Base-by-base conservation (phyloP, 1,284 basidiomycete species). In the Flammula alnicola region DNA sequence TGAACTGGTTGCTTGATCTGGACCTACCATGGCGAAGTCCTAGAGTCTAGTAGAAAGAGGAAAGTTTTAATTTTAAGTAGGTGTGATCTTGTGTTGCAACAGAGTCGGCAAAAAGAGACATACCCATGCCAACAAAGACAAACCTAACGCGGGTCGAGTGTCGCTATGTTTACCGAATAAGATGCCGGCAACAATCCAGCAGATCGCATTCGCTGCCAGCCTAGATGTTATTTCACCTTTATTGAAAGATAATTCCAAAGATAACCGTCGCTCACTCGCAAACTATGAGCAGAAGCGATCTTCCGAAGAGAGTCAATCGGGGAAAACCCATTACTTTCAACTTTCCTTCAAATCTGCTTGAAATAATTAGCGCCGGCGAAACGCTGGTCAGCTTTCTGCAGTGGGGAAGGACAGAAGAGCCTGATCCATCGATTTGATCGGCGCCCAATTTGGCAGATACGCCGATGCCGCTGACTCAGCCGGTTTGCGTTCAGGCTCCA, bases 51-150 rank as follows among this genome's bases (percentile, higher is more conserved):
- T n/a, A n/a, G n/a, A n/a, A 29, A 41, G 43, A 5, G 12, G 10
- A 12, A 38, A 25, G 47, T 31, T 3, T 16, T 36, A 17, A 20
- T 45, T 20, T 27, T 19, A n/a, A n/a, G n/a, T n/a, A n/a, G n/a
- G n/a, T n/a, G n/a, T n/a, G n/a, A n/a, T n/a, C n/a, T n/a, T n/a
- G n/a, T n/a, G n/a, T n/a, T n/a, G n/a, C n/a, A n/a, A n/a, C n/a
- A n/a, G n/a, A n/a, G n/a, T n/a, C n/a, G n/a, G n/a, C n/a, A n/a
- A 2, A 37, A 26, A 19, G 37, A 42, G n/a, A 68, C 77, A 53
- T 57, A 92, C 91, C 90, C 92, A 95, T 25, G 93, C 88, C 8
- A 95, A 72, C 33, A 95, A 67, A 12, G 89, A 88, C 8, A 94
- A 72, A 55, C 83, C 81, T 19, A 93, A 59, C 32, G 91, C 70